Conservation (phyloP, 148 eudicot genomes). For the Amaranthus hypochondriacus region DNA sequence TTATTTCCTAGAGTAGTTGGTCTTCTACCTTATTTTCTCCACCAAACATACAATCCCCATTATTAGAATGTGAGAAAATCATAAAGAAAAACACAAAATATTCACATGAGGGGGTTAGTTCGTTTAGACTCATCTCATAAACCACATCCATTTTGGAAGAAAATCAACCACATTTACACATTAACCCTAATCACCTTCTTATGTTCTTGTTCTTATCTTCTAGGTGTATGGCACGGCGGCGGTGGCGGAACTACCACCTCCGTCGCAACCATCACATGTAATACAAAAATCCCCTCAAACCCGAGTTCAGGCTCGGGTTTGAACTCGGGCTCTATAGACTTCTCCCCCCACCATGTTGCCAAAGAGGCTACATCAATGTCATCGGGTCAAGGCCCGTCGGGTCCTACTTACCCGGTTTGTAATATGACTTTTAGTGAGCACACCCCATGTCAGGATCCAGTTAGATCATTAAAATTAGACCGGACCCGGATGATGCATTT, state of each 20-base stretch:
- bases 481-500: constrained; percentile 40
- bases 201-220: constrained; percentile 41
- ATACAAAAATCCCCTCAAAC: not conserved
- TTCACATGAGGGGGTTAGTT: not conserved
- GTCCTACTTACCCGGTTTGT: constrained; percentile 39
- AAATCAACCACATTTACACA: constrained; percentile 11
- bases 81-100: too few species aligned
- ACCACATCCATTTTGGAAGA: not conserved
- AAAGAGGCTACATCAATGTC: constrained; percentile 13
- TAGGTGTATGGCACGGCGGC: constrained; percentile 39
- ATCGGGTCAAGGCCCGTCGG: not conserved
- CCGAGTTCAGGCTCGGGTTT: not conserved
- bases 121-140: not conserved
- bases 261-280: constrained; percentile 2
- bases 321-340: constrained; percentile 27
- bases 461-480: constrained; percentile 38
- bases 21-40: too few species aligned
- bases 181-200: constrained; percentile 28
- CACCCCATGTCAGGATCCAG: constrained; percentile 68
- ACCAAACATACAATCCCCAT: too few species aligned
- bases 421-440: constrained; percentile 40
- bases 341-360: constrained; percentile 49
- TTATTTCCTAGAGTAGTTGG: too few species aligned
- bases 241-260: constrained; percentile 19
- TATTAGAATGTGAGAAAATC: too few species aligned